Evolutionary conservation across 2,329 filamentous ascomycete species (phyloP).

Genomic region (Venturia effusa): DNA sequence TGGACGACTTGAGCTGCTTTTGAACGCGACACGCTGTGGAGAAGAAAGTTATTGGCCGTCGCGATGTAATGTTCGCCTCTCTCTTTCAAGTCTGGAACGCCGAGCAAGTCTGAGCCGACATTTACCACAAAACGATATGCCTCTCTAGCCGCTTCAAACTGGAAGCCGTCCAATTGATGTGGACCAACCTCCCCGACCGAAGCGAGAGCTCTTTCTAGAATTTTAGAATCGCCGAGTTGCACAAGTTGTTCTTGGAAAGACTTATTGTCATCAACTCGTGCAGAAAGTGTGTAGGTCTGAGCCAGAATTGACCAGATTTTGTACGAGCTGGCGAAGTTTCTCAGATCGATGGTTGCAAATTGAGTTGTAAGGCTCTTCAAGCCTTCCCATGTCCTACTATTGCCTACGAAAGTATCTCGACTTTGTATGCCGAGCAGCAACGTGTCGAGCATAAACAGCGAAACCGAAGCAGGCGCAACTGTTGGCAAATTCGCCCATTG

Average conservation of each 20-base stretch:
- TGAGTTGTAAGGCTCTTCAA: neutral
- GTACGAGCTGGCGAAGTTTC: neutral
- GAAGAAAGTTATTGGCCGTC: conserved; percentile 5
- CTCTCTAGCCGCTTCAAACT: conserved; percentile 7
- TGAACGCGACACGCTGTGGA: neutral
- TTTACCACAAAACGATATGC: conserved; percentile 12
- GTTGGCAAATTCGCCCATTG: conserved; percentile 3
- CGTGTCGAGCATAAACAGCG: conserved; percentile 5
- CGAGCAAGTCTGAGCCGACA: conserved; percentile 12
- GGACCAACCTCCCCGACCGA: neutral
- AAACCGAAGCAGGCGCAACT: conserved; percentile 6
- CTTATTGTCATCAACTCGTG: neutral
- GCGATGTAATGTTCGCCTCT: conserved; percentile 11
- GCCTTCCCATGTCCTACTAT: neutral
- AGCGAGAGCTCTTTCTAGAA: conserved; percentile 2
- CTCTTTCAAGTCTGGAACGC: conserved; percentile 10
- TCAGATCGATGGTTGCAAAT: neutral
- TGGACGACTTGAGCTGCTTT: neutral
- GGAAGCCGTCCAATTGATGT: conserved; percentile 5
- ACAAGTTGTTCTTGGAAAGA: neutral
- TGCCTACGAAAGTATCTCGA: neutral
- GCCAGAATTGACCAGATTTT: conserved; percentile 9
- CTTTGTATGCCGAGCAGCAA: neutral
- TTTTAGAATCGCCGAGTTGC: neutral
- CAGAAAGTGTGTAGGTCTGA: neutral